Evolutionary conservation across 2,329 filamentous ascomycete genomes (phyloP).

Genomic region (Sporothrix curviconia): DNA sequence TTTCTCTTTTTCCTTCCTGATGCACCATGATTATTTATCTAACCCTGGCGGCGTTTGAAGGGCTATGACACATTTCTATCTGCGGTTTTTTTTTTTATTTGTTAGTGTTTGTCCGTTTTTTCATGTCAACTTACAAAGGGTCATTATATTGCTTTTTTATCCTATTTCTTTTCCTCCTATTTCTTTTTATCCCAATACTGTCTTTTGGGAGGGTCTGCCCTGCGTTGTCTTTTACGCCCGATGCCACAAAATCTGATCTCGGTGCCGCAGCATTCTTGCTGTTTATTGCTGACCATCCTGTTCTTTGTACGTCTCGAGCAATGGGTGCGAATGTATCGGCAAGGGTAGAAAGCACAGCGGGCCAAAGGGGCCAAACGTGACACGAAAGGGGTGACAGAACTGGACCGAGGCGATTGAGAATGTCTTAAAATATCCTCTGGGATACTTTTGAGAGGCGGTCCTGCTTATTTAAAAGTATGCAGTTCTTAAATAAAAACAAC

Average conservation of each 20-base stretch:
- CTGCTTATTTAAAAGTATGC: too few relatives aligned
- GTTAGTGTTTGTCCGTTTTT: neutral
- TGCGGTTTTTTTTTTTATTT: neutral
- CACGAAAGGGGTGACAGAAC: conserved; percentile 6
- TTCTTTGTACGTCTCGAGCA: neutral
- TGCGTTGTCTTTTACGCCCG: too few relatives aligned
- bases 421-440: neutral
- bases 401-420: neutral
- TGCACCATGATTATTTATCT: conserved; percentile 6
- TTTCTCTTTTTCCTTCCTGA: neutral
- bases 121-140: neutral
- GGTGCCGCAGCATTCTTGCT: neutral
- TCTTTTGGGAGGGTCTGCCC: too few relatives aligned
- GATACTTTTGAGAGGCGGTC: too few relatives aligned
- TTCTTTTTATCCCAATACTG: neutral
- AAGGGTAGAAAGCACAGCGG: neutral
- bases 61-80: conserved; percentile 8
- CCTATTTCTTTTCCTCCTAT: neutral
- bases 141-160: neutral
- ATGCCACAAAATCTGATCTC: neutral
- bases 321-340: neutral
- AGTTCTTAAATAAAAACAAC: too few relatives aligned
- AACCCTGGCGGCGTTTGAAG: conserved; percentile 11
- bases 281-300: neutral
- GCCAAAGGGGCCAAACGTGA: neutral